phyloP scores from a whole-genome alignment of 352 stramenopile species.

The Globisporangium abappressorium region DNA sequence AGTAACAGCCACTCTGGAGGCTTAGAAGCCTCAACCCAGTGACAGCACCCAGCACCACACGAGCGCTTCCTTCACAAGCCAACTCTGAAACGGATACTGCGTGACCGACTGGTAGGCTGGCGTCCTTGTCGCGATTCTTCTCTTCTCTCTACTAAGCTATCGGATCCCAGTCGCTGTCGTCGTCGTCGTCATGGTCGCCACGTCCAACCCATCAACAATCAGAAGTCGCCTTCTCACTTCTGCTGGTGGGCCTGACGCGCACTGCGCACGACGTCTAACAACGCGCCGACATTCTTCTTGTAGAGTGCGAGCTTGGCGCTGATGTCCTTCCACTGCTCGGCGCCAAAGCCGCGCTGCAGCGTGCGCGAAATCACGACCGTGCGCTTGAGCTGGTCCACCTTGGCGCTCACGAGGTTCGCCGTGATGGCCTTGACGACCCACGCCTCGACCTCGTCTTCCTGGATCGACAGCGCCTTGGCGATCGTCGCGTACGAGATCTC shows the following conservation, averaged over 20 bases:
- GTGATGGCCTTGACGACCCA: slow-evolving; percentile 94
- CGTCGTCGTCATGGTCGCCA: not conserved
- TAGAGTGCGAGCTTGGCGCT: slow-evolving; percentile 88
- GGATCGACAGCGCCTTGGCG: slow-evolving; percentile 75
- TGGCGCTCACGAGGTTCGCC: slow-evolving; percentile 87
- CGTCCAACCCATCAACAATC: not conserved
- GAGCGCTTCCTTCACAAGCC: no score
- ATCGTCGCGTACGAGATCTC: slow-evolving; percentile 90
- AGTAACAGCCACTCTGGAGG: not conserved
- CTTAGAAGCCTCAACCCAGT: no score
- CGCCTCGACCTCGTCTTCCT: slow-evolving; percentile 88
- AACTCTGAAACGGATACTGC: no score
- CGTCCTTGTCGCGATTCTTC: not conserved
- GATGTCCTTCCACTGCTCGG: slow-evolving; percentile 89
- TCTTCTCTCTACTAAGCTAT: slow-evolving; percentile 15
- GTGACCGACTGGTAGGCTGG: no score
- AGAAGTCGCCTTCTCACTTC: slow-evolving; percentile 28
- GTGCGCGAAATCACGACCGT: slow-evolving; percentile 86
- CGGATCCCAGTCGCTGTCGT: slow-evolving; percentile 6
- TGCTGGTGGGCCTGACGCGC: slow-evolving; percentile 65
- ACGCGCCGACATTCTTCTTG: slow-evolving; percentile 91
- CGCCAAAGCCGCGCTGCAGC: slow-evolving; percentile 80
- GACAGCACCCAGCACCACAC: no score
- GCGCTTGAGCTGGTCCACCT: slow-evolving; percentile 93
- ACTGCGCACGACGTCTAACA: slow-evolving; percentile 85